Evolutionary conservation across 768 basidiomycete genomes (phyloP), one percentile per base, ranked within the genome.

Genomic region (Leucocoprinus birnbaumii): DNA sequence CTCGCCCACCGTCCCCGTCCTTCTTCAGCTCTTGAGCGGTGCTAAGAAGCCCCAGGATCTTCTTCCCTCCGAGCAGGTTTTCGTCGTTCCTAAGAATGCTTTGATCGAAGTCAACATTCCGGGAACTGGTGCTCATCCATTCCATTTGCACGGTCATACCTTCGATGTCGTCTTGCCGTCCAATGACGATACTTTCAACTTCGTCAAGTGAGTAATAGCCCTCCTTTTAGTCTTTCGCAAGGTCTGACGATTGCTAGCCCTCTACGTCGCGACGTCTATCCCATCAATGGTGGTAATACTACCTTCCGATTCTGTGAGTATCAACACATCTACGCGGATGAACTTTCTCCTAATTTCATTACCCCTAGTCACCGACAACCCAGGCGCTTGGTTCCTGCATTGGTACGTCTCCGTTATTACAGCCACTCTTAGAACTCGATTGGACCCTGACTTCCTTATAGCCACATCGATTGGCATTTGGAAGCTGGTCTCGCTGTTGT

Each of bases 301-400:
- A 61, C 58, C 21, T 59, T 61, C 48, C 60, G 58, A 3, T 61
- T 57, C 53, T 63, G 69, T 34, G 24, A 49, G 48, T 18, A n/a
- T 31, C 14, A 9, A 22, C 6, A 35, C 6, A 40, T n/a, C n/a
- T n/a, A n/a, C n/a, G n/a, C n/a, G n/a, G n/a, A n/a, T n/a, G n/a
- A n/a, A n/a, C n/a, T n/a, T n/a, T n/a, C n/a, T 31, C 11, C 31
- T 31, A 31, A 31, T 31, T 8, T 14, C 18, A 18, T 9, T 19
- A 45, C 14, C 25, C 11, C 10, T 27, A 72, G 65, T 69, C 24
- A 83, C 84, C 5, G 81, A 87, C 62, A 86, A 85, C 66, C 70
- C 84, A 0, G 85, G 84, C 3, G 74, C 78, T 13, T 82, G 80
- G 76, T 69, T 73, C 63, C 61, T 73, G 34, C 73, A 72, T 41